These are phyloP conservation scores for Phlyctochytrium arcticum DNA, from an alignment of 192 early-diverging fungal species.

Conservation along the genomic window DNA sequence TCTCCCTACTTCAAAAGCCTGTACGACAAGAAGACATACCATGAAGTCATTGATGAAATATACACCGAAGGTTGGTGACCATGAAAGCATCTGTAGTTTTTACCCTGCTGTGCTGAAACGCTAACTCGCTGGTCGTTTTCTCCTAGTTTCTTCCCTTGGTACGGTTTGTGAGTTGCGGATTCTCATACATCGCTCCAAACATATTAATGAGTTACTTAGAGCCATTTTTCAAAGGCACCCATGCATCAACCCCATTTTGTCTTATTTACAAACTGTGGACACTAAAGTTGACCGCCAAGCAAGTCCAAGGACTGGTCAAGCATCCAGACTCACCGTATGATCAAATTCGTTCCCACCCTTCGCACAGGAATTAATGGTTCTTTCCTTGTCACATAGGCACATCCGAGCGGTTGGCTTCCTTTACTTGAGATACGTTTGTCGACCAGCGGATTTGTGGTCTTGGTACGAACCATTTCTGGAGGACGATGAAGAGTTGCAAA, in stretches of 20 bases:
- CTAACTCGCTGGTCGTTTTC: neutral
- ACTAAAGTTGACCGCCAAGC: constrained; percentile 66
- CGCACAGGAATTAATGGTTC: neutral
- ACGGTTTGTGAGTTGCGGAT: constrained; percentile 17
- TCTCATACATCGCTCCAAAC: neutral
- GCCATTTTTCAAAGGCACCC: constrained; percentile 75
- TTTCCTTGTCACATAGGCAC: constrained; percentile 44
- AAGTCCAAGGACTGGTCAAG: constrained; percentile 72
- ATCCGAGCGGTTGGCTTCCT: constrained; percentile 75
- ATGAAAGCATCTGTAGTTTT: neutral
- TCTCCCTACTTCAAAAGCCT: constrained; percentile 74
- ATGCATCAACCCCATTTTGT: constrained; percentile 77
- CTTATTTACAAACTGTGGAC: constrained; percentile 84
- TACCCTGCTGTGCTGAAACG: neutral
- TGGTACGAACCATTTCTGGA: constrained; percentile 77
- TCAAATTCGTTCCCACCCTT: neutral
- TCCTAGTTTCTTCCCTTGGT: constrained; percentile 31
- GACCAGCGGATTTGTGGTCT: constrained; percentile 69
- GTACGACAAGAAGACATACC: constrained; percentile 68
- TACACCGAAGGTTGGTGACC: constrained; percentile 54
- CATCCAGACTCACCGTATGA: constrained; percentile 72
- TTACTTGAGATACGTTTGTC: constrained; percentile 78
- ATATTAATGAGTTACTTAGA: constrained; percentile 33
- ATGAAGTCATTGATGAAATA: constrained; percentile 75
- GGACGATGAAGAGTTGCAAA: constrained; percentile 69